Evolutionary conservation across 345 rosid species (phyloP).

Genomic region (Linum usitatissimum): DNA sequence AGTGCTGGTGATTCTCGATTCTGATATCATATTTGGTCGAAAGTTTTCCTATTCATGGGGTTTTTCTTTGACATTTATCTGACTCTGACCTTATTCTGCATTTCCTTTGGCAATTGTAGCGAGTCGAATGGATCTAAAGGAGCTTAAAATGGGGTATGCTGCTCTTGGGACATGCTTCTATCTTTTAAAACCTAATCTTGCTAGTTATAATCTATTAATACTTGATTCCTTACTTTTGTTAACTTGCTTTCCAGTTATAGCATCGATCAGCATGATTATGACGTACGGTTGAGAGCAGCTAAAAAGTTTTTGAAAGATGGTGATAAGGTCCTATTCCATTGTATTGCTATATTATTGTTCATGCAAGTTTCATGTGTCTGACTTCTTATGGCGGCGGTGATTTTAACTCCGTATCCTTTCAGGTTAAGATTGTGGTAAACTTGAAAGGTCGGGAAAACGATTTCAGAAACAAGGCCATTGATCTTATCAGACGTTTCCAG

Average conservation of each 20-base stretch:
- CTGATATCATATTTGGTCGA: constrained; percentile 15
- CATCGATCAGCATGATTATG: constrained; percentile 88
- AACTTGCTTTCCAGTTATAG: constrained; percentile 47
- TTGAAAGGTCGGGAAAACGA: constrained; percentile 92
- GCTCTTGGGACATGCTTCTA: constrained; percentile 1
- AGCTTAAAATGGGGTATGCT: constrained; percentile 83
- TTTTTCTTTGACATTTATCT: constrained; percentile 11
- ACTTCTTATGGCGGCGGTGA: constrained; percentile 6
- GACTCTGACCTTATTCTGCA: constrained; percentile 25
- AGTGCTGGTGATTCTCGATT: constrained; percentile 40
- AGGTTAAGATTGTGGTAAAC: constrained; percentile 89
- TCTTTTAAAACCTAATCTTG: not conserved
- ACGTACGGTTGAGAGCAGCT: constrained; percentile 80
- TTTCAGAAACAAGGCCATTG: constrained; percentile 77
- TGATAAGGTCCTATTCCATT: constrained; percentile 52
- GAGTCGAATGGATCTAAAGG: constrained; percentile 67
- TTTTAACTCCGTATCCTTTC: constrained; percentile 16
- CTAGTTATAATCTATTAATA: not conserved
- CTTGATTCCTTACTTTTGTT: constrained; percentile 6
- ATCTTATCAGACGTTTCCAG: constrained; percentile 75
- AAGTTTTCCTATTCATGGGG: constrained; percentile 11
- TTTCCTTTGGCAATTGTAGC: constrained; percentile 28
- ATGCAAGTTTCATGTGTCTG: not conserved
- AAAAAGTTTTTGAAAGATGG: constrained; percentile 78
- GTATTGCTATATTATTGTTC: not conserved